These are phyloP conservation scores for Boletus vinaceobasis DNA, from an alignment of 768 basidiomycete genomes.

Conservation along the genomic window DNA sequence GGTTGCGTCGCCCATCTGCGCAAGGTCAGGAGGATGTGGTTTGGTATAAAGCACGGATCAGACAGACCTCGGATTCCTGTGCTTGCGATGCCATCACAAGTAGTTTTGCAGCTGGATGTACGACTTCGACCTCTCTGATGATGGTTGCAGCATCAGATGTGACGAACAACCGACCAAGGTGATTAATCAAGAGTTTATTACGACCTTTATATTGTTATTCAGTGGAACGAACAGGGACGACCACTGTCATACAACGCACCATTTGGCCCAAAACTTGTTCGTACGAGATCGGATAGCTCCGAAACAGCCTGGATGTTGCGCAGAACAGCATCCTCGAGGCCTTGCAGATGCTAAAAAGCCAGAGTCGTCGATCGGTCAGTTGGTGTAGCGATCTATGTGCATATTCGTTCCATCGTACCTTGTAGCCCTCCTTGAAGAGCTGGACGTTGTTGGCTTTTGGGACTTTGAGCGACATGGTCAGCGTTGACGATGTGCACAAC, in stretches of 20 bases:
- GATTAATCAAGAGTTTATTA: conserved; percentile 98
- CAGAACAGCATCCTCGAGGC: conserved; percentile 95
- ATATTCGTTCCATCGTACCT: conserved; percentile 44
- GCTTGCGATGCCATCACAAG: conserved; percentile 98
- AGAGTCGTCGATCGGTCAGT: conserved; percentile 4
- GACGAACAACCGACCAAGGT: conserved; percentile 91
- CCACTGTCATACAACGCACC: conserved; percentile 47
- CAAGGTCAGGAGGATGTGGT: not conserved
- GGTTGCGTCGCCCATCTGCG: conserved; percentile 94
- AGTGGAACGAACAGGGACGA: not conserved
- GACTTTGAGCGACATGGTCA: conserved; percentile 86
- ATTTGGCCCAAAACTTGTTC: conserved; percentile 96
- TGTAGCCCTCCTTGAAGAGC: conserved; percentile 97
- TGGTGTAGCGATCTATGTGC: conserved; percentile 2
- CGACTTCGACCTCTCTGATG: conserved; percentile 95
- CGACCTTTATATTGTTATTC: conserved; percentile 53
- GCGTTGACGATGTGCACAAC: not conserved
- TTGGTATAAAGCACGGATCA: not conserved
- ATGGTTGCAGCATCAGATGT: conserved; percentile 99
- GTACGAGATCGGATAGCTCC: conserved; percentile 90
- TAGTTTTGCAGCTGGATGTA: conserved; percentile 98
- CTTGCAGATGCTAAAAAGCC: conserved; percentile 62
- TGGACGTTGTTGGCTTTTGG: conserved; percentile 85
- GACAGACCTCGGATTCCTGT: conserved; percentile 85
- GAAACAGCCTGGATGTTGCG: conserved; percentile 96